Evolutionary conservation across 352 stramenopile species (phyloP), one percentile per base, ranked within the genome.

Genomic region (Phytophthora meadii): DNA sequence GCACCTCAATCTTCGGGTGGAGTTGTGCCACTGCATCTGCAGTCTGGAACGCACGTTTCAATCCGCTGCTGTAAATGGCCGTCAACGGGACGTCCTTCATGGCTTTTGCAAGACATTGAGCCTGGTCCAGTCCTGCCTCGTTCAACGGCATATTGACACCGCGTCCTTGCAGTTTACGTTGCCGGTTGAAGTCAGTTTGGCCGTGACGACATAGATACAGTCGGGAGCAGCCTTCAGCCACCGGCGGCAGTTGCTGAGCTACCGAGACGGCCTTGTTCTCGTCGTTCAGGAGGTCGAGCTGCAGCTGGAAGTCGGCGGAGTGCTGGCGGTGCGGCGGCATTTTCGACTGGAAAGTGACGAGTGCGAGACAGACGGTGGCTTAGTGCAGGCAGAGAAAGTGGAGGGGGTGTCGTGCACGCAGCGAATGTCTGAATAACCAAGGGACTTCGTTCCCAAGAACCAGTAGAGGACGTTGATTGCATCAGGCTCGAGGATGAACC

Each of bases 171-270:
- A 92, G 85, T 63, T 89, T 90, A 62, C 79, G 72, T 54, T 84
- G 73, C 22, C 67, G 64, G 61, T 94, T 94, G 70, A 67, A 93
- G 51, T 94, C 87, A 42, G 86, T 94, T 59, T 94, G 81, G 24
- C 87, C 87, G 45, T 94, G 87, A 44, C 87, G 84, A 39, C 87
- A 94, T 39, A 94, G 68, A 57, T 85, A 94, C 9, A 94, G 61
- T 30, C 87, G 69, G 25, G 85, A 86, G 65, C 68, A 87, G 39
- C 76, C 68, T 32, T 77, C 54, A 1, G 70, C 63, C 14, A 91
- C 72, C 1, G 82, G 76, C 12, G 87, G 82, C 24, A 93, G 67
- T 67, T 90, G 83, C 60, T 81, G 78, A 11, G 68, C 60, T 22
- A 89, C 61, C 12, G 73, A 72, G 6, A 52, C 61, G 12, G 55